Conservation (phyloP, 2,329 filamentous ascomycete genomes). For the Neocucurbitaria cava region DNA sequence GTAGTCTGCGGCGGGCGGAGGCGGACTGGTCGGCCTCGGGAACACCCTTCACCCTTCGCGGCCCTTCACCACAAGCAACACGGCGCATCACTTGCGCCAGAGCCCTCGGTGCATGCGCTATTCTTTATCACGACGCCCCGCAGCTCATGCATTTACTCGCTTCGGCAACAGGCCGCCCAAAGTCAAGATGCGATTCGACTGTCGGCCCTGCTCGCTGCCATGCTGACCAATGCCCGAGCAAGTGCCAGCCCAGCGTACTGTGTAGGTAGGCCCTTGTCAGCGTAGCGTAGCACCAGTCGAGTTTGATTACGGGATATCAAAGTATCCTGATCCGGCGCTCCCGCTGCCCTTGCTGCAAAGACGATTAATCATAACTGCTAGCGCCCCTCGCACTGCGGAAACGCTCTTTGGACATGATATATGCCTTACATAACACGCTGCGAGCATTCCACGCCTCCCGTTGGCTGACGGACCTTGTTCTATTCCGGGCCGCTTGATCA, state of each 20-base stretch:
- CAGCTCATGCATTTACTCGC: conserved; percentile 16
- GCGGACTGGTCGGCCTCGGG: not conserved
- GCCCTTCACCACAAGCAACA: not conserved
- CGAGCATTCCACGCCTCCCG: not conserved
- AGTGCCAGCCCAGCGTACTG: conserved; percentile 14
- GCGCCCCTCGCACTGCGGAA: conserved; percentile 10
- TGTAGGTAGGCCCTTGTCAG: conserved; percentile 7
- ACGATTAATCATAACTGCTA: not conserved
- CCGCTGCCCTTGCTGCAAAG: conserved; percentile 1
- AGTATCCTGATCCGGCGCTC: conserved; percentile 25
- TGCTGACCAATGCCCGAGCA: conserved; percentile 28
- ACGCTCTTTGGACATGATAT: not conserved
- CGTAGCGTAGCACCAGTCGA: conserved; percentile 2
- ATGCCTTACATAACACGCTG: not conserved
- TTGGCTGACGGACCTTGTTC: not conserved
- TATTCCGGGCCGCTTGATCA: not conserved
- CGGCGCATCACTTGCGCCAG: not conserved
- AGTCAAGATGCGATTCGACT: conserved; percentile 11
- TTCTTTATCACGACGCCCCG: not conserved
- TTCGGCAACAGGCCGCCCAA: conserved; percentile 18
- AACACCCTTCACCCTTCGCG: no score
- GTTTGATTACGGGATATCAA: conserved; percentile 17
- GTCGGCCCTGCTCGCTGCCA: conserved; percentile 9
- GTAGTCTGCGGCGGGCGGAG: not conserved
- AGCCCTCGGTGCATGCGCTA: not conserved